Base-by-base conservation (phyloP, 2,329 filamentous ascomycete species). In the Aureobasidium sp. region DNA sequence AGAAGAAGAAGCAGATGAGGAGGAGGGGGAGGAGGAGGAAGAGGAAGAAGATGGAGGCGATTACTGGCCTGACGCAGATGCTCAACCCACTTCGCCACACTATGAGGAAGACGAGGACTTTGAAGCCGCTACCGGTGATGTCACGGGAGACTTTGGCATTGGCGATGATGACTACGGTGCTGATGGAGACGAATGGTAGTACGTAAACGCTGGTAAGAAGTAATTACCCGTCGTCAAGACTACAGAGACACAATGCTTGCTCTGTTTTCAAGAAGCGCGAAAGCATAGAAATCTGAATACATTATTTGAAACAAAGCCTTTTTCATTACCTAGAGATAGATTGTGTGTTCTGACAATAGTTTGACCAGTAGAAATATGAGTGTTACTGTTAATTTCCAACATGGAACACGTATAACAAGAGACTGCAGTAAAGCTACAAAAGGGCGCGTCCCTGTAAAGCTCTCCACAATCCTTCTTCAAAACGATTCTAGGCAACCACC, bases 21-120 rank as follows among this genome's bases (percentile, higher is more conserved):
- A 64, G n/a, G 65, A 63, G 29, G 66, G 63, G n/a, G 65, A 63
- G 15, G 65, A 64, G n/a, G 65, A 63, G 20, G 65, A 64, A 15
- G 66, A 66, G 2, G 65, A 67, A 17, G 65, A 67, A 13, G 65
- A 67, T 9, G 60, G 61, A 32, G 55, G 44, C 9, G 66, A 63
- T 17, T 61, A 64, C 46, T 59, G 46, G 41, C 34, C 48, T 15
- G 47, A 43, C 8, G 57, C 63, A 36, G 47, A 51, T 44, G 29
- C 24, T 10, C 57, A 51, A 34, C 44, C 44, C 9, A 6, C 39
- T 1, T 61, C 46, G 20, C 57, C 57, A 32, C 17, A 50, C n/a
- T 41, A 48, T 29, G 57, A 61, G 17, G 57, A 59, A 7, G 56
- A 61, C 24, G 57, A 51, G 12, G 57, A 61, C n/a, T 61, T 51